phyloP scores from a whole-genome alignment of 208 protist genomes.

The Crithidia sp. region DNA sequence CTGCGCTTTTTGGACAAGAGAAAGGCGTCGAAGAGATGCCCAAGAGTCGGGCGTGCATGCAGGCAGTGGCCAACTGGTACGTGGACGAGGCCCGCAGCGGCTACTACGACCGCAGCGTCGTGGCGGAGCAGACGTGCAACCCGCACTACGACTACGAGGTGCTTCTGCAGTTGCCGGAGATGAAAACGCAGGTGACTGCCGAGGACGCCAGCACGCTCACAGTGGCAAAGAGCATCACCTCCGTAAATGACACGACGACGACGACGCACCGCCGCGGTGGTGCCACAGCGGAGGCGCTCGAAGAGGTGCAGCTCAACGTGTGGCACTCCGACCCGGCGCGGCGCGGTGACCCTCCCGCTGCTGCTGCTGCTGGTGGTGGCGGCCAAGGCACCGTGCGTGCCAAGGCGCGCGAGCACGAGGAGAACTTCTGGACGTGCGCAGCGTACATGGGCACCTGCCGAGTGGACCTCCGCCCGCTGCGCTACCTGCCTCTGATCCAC shows the following conservation, averaged over 20 bases:
- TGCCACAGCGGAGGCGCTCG: slow-evolving; percentile 19
- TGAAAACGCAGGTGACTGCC: not conserved
- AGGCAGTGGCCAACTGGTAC: slow-evolving; percentile 58
- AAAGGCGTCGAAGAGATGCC: not conserved
- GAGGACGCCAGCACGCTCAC: not conserved
- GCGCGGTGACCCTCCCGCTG: not conserved
- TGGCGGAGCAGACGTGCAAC: slow-evolving; percentile 47
- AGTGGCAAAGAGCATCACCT: not conserved
- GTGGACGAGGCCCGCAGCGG: slow-evolving; percentile 64
- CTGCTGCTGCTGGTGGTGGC: too few relatives aligned
- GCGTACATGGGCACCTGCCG: slow-evolving; percentile 71
- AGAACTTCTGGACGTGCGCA: slow-evolving; percentile 67
- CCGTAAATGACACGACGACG: not conserved
- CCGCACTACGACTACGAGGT: slow-evolving; percentile 80
- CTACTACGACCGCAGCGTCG: slow-evolving; percentile 70
- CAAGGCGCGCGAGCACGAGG: slow-evolving; percentile 35
- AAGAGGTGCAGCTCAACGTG: slow-evolving; percentile 32
- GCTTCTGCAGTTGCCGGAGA: slow-evolving; percentile 62
- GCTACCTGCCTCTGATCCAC: slow-evolving; percentile 65
- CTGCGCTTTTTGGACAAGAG: not conserved
- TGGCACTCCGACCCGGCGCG: slow-evolving; percentile 25
- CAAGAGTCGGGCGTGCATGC: slow-evolving; percentile 29
- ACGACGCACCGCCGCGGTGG: slow-evolving; percentile 1
- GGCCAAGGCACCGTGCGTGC: not conserved
- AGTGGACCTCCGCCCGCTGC: slow-evolving; percentile 79